Conservation (phyloP, 2,329 filamentous ascomycete genomes). For the Xenosphaeropsis pyriputrescens region DNA sequence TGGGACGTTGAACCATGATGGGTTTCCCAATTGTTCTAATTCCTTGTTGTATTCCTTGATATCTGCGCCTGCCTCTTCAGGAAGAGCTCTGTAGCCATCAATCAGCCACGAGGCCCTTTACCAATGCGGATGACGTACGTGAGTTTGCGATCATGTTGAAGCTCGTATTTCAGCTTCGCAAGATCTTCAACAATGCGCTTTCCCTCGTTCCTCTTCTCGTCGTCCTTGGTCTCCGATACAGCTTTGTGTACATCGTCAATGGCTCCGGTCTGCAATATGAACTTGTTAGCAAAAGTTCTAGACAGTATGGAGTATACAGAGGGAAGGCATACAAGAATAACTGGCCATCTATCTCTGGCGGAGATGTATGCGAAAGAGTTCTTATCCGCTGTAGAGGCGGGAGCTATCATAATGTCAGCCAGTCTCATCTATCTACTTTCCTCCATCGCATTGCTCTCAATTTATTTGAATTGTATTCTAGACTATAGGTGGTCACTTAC, state of each 20-base stretch:
- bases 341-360: constrained; percentile 77
- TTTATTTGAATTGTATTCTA: neutral
- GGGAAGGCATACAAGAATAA: constrained; percentile 57
- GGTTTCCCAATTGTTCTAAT: constrained; percentile 55
- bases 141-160: constrained; percentile 75
- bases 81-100: constrained; percentile 11
- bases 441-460: too few relatives aligned
- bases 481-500: constrained; percentile 29
- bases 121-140: constrained; percentile 36
- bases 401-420: constrained; percentile 32
- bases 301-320: neutral
- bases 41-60: constrained; percentile 77
- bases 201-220: constrained; percentile 60
- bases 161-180: constrained; percentile 78
- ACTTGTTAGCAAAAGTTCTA: constrained; percentile 8
- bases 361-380: constrained; percentile 80
- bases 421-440: neutral
- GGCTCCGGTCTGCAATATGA: constrained; percentile 55
- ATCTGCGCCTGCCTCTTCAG: constrained; percentile 26
- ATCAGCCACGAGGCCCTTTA: neutral
- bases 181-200: constrained; percentile 74
- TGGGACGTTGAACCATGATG: constrained; percentile 69
- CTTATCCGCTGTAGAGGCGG: constrained; percentile 65
- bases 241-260: constrained; percentile 90
- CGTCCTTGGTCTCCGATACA: constrained; percentile 35